These are phyloP conservation scores for Hygrocybe coccinea DNA, from an alignment of 768 basidiomycete species.

Conservation along the genomic window DNA sequence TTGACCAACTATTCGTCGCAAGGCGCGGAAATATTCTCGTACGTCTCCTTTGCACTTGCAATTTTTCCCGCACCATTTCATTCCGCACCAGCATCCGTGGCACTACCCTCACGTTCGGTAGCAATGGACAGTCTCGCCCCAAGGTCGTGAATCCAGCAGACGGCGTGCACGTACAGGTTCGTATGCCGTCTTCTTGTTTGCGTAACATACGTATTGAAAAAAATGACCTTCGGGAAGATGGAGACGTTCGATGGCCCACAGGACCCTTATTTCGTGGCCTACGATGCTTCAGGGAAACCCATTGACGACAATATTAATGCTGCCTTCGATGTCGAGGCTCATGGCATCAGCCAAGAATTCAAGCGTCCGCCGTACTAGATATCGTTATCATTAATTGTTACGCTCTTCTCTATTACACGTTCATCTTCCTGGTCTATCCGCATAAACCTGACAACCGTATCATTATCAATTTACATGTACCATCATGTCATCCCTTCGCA, in stretches of 20 bases:
- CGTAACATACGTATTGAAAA: neutral
- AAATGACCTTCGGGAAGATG: constrained; percentile 46
- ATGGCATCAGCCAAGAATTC: constrained; percentile 56
- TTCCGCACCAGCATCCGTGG: constrained; percentile 36
- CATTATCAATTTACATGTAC: neutral
- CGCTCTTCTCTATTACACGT: neutral
- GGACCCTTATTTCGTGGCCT: constrained; percentile 44
- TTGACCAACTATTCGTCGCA: constrained; percentile 37
- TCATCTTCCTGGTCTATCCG: neutral
- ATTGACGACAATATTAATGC: constrained; percentile 37
- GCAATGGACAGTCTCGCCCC: constrained; percentile 32
- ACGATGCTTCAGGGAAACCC: constrained; percentile 53
- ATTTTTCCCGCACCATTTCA: neutral
- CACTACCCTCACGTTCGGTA: constrained; percentile 59
- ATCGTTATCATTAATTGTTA: neutral
- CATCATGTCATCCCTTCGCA: neutral
- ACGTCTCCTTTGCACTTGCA: constrained; percentile 14
- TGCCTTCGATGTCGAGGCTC: constrained; percentile 55
- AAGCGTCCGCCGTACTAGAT: constrained; percentile 50
- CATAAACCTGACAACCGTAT: neutral
- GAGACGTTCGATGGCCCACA: constrained; percentile 52
- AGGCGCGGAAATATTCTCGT: constrained; percentile 35
- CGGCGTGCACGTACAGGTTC: constrained; percentile 41
- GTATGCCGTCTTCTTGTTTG: neutral
- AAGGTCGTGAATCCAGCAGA: constrained; percentile 35